Conservation (phyloP, 257 asterid species). For the Solanum gandarillasii region DNA sequence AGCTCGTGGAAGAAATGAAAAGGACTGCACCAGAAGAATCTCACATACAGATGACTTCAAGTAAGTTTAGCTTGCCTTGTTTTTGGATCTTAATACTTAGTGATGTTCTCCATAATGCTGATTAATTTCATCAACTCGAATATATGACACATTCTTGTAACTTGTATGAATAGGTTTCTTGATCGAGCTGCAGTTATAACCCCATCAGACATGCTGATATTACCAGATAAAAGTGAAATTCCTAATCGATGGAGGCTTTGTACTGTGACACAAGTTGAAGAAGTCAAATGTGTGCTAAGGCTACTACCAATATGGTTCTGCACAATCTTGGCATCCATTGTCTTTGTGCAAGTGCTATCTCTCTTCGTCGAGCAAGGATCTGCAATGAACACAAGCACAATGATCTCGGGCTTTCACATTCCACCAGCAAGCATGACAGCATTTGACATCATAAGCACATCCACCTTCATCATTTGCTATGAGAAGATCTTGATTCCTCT, state of each 20-base stretch:
- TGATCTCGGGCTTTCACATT: constrained; percentile 31
- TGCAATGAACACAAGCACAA: constrained; percentile 70
- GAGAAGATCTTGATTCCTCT: constrained; percentile 52
- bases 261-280: constrained; percentile 75
- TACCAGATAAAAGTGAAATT: constrained; percentile 30
- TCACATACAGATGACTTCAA: constrained; percentile 51
- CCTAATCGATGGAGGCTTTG: constrained; percentile 70
- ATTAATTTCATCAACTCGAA: background rate
- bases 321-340: constrained; percentile 57
- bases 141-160: background rate
- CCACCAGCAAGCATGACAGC: constrained; percentile 85
- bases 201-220: constrained; percentile 29
- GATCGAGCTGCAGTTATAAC: constrained; percentile 60
- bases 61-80: constrained; percentile 21
- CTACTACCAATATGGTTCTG: constrained; percentile 82
- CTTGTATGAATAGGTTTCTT: constrained; percentile 43
- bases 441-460: constrained; percentile 66
- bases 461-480: constrained; percentile 70
- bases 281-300: constrained; percentile 65
- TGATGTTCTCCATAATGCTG: background rate
- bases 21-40: constrained; percentile 32
- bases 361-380: constrained; percentile 84
- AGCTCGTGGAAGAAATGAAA: constrained; percentile 23
- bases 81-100: background rate
- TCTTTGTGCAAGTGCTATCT: constrained; percentile 67